Percentiles rank a stretch among this genome's conserved stretches.
These are phyloP conservation scores for Syzygium jambos DNA, from an alignment of 345 rosid genomes.

Conservation along the genomic window DNA sequence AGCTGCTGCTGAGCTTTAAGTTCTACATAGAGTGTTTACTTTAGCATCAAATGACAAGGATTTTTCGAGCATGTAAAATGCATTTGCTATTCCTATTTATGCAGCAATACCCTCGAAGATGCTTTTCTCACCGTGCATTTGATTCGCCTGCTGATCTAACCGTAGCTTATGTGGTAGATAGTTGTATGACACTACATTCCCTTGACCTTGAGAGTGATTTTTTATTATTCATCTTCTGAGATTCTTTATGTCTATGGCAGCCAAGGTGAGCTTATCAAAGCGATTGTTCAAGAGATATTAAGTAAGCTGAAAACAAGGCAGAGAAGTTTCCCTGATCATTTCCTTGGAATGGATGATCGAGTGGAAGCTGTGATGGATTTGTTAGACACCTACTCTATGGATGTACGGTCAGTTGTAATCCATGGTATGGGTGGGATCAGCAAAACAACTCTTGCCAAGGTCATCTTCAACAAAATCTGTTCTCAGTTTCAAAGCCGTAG, in stretches of 20 bases:
- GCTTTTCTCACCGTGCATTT: background rate
- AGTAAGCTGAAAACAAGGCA: background rate
- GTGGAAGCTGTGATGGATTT: background rate
- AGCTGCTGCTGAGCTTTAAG: background rate
- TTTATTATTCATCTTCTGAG: background rate
- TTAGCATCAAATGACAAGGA: background rate
- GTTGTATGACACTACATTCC: background rate
- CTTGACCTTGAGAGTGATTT: background rate
- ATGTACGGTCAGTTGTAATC: constrained; percentile 1
- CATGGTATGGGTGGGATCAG: constrained; percentile 2
- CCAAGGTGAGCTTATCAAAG: background rate
- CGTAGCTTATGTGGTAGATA: background rate
- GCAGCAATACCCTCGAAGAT: background rate
- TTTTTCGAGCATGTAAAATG: background rate
- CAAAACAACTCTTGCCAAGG: constrained; percentile 2
- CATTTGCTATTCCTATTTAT: background rate
- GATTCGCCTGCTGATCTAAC: background rate
- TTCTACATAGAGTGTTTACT: background rate
- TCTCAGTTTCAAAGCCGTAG: background rate
- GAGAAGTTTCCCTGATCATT: background rate
- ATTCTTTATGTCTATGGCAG: background rate
- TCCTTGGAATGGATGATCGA: background rate
- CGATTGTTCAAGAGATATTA: background rate
- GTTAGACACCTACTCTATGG: background rate
- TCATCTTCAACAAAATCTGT: background rate